Evolutionary conservation across 2,329 filamentous ascomycete species (phyloP).

Genomic region (Ascochyta rabiei): DNA sequence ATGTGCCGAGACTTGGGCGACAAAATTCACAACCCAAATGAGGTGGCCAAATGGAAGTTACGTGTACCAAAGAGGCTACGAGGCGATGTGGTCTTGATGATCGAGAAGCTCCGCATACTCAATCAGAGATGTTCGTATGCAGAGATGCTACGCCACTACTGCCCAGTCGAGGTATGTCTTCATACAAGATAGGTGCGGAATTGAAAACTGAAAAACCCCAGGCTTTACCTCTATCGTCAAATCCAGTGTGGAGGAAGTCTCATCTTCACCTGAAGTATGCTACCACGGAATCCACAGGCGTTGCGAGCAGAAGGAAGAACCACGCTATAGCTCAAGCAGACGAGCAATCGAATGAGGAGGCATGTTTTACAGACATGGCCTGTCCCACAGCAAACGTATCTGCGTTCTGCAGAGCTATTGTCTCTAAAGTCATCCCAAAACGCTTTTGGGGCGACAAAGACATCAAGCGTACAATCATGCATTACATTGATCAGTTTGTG

Average conservation of each 20-base stretch:
- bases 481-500: constrained; percentile 78
- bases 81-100: constrained; percentile 64
- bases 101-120: constrained; percentile 70
- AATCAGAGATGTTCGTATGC: constrained; percentile 79
- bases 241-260: constrained; percentile 34
- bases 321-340: neutral
- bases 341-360: constrained; percentile 11
- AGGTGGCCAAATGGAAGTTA: constrained; percentile 43
- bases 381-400: constrained; percentile 74
- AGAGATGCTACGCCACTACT: constrained; percentile 81
- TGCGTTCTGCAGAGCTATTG: constrained; percentile 80
- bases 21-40: constrained; percentile 22
- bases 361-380: constrained; percentile 67
- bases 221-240: constrained; percentile 34
- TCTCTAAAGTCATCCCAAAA: constrained; percentile 74
- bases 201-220: constrained; percentile 25
- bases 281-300: constrained; percentile 6
- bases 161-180: constrained; percentile 58
- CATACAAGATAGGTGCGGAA: neutral
- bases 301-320: constrained; percentile 12
- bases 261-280: constrained; percentile 24
- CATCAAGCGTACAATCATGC: constrained; percentile 69
- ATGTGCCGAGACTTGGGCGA: constrained; percentile 31
- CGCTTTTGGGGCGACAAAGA: constrained; percentile 73
- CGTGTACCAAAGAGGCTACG: constrained; percentile 70